A percentile compares a stretch with the other conserved stretches of the same genome.
Conservation (phyloP, 192 early-diverging fungal genomes). For the Backusella westeae region DNA sequence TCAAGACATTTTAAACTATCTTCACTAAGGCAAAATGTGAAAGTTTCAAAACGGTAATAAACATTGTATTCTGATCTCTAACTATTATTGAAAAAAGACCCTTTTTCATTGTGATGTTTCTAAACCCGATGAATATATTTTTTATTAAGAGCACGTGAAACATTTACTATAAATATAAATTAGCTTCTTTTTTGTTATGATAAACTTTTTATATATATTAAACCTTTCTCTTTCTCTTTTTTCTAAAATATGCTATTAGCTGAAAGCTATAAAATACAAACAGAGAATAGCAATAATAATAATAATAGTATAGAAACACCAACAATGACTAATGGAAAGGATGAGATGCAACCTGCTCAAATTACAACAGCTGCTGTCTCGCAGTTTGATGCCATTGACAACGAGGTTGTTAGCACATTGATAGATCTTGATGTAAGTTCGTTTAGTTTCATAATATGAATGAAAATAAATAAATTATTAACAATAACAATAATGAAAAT, state of each 20-base stretch:
- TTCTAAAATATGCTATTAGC: neutral
- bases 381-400: neutral
- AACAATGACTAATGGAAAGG: neutral
- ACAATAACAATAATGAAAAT: no score
- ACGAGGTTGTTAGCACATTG: neutral
- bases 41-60: neutral
- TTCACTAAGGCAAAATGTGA: neutral
- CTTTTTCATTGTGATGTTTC: neutral
- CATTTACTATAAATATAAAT: conserved; percentile 4
- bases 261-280: conserved; percentile 9
- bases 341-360: conserved; percentile 5
- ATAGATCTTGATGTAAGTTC: conserved; percentile 8
- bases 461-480: neutral
- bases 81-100: neutral
- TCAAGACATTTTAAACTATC: neutral
- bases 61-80: neutral
- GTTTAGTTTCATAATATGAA: neutral
- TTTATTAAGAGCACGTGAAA: neutral
- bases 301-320: neutral
- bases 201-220: neutral
- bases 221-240: neutral
- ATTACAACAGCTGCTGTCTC: neutral
- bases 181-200: neutral
- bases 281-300: neutral
- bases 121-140: neutral